phyloP scores from a whole-genome alignment of 129 eudicot species.

The Pseudognaphalium luteoalbum region DNA sequence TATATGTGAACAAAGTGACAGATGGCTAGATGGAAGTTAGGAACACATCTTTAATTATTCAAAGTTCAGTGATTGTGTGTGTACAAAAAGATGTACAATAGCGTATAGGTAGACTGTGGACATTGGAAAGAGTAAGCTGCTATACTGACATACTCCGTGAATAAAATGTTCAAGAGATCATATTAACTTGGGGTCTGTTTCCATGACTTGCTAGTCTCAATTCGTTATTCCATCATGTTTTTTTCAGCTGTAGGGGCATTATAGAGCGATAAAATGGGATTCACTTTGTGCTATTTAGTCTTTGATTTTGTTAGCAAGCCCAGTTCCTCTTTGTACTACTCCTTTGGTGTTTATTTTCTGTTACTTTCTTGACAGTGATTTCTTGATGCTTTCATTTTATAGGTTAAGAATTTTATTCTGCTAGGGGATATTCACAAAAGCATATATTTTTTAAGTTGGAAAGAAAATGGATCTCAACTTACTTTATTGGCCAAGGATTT shows the following conservation, averaged over 20 bases:
- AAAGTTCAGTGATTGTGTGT: neutral
- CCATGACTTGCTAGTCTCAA: neutral
- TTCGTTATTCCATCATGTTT: neutral
- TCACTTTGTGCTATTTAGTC: neutral
- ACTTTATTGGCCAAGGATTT: constrained; percentile 94
- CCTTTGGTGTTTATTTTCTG: neutral
- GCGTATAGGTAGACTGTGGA: neutral
- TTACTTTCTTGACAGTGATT: neutral
- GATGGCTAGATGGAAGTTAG: neutral
- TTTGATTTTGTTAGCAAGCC: neutral
- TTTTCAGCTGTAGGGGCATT: neutral
- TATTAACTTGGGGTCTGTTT: neutral
- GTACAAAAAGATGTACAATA: neutral
- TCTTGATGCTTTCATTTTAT: constrained; percentile 17
- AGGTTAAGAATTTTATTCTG: constrained; percentile 95
- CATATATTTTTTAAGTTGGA: constrained; percentile 93
- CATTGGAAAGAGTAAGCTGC: neutral
- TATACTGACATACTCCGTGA: neutral
- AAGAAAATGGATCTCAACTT: constrained; percentile 89
- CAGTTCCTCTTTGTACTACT: neutral
- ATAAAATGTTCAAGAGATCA: neutral
- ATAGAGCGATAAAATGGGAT: neutral
- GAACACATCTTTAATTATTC: neutral
- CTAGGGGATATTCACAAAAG: constrained; percentile 95
- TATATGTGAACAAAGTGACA: neutral